Conservation (phyloP, 2,329 filamentous ascomycete species). For the Botryotinia narcissicola region DNA sequence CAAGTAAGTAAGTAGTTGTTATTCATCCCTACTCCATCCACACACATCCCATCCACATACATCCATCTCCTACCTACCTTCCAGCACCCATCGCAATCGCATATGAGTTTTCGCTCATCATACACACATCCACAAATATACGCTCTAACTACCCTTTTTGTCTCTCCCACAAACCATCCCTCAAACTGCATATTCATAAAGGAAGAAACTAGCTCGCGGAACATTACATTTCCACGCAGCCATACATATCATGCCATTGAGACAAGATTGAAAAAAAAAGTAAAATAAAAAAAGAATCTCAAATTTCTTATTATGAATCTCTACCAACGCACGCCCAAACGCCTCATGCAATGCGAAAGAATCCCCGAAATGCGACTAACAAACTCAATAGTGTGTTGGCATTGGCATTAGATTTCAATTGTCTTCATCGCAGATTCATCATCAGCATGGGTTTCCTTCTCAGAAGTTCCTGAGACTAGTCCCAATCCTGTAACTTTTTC, state of each 20-base stretch:
- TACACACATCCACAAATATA: background rate
- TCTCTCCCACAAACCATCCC: background rate
- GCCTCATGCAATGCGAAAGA: constrained; percentile 17
- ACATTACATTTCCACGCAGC: background rate
- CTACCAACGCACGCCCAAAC: constrained; percentile 12
- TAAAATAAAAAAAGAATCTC: background rate
- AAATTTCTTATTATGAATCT: constrained; percentile 15
- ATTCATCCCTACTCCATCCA: background rate
- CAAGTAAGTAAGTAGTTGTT: background rate
- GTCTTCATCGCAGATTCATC: constrained; percentile 40
- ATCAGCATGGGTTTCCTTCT: constrained; percentile 37
- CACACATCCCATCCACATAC: background rate
- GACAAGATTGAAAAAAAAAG: background rate
- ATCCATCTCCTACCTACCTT: no score
- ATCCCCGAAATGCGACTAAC: constrained; percentile 13
- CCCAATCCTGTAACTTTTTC: constrained; percentile 25
- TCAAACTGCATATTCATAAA: constrained; percentile 11
- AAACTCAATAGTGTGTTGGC: constrained; percentile 7
- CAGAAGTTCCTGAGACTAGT: constrained; percentile 29
- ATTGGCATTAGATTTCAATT: constrained; percentile 38
- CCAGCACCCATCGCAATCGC: background rate
- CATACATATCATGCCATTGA: constrained; percentile 4
- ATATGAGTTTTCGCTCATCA: background rate
- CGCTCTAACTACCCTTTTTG: background rate
- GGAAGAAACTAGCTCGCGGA: background rate